Evolutionary conservation across 129 eudicot species (phyloP).

Genomic region (Mikania micrantha): DNA sequence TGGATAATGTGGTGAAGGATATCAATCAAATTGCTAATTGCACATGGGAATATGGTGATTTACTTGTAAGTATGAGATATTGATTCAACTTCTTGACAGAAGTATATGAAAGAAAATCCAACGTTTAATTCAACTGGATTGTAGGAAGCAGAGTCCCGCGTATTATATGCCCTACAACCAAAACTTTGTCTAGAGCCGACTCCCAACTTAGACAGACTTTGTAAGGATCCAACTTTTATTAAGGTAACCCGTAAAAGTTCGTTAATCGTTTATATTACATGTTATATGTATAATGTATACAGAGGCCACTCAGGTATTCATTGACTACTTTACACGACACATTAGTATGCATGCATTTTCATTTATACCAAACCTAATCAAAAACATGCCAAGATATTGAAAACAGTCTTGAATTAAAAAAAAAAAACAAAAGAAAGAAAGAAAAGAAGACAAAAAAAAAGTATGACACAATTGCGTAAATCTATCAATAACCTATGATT

Average conservation of each 20-base stretch:
- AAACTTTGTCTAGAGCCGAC: slow-evolving; percentile 59
- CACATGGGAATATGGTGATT: slow-evolving; percentile 74
- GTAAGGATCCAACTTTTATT: slow-evolving; percentile 28
- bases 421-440: neutral
- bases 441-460: neutral
- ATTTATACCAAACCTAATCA: neutral
- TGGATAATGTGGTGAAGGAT: slow-evolving; percentile 74
- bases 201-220: slow-evolving; percentile 63
- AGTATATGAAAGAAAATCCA: slow-evolving; percentile 4
- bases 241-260: slow-evolving; percentile 39
- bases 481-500: neutral
- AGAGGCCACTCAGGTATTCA: neutral
- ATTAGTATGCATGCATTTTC: neutral
- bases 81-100: slow-evolving; percentile 11
- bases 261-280: neutral
- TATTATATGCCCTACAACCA: slow-evolving; percentile 59
- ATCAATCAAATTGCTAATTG: slow-evolving; percentile 43
- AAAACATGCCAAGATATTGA: neutral
- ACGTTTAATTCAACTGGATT: slow-evolving; percentile 9
- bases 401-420: neutral
- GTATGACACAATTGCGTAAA: neutral
- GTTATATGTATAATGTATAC: neutral
- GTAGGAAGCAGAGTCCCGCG: slow-evolving; percentile 81
- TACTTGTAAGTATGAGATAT: slow-evolving; percentile 49
- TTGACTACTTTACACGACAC: neutral